Evolutionary conservation across 306 rosid genomes (phyloP).

Genomic region (Ormosia semicastrata): DNA sequence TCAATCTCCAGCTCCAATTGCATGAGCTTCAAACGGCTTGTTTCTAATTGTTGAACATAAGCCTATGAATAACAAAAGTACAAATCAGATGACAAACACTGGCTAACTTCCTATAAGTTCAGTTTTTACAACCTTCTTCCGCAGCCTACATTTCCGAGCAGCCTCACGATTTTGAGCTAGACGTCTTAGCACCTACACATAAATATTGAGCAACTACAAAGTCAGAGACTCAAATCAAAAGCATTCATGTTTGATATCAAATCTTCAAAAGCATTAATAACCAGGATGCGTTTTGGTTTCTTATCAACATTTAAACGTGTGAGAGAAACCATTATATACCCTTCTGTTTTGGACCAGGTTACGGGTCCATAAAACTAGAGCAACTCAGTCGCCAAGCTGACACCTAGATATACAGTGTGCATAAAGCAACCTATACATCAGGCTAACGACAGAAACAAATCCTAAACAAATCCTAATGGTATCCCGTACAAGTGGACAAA

Average conservation of each 20-base stretch:
- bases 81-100: constrained; percentile 18
- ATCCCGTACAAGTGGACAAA: no score
- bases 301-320: constrained; percentile 1
- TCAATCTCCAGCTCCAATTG: constrained; percentile 77
- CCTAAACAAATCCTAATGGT: no score
- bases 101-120: not conserved
- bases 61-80: constrained; percentile 46
- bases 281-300: not conserved
- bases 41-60: constrained; percentile 80
- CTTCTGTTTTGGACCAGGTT: no score
- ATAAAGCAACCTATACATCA: no score
- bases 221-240: not conserved
- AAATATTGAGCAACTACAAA: constrained; percentile 8
- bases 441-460: no score
- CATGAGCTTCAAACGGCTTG: constrained; percentile 73
- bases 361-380: no score
- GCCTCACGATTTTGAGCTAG: constrained; percentile 88
- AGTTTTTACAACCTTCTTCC: constrained; percentile 62
- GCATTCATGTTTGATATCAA: not conserved
- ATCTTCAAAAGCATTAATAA: not conserved
- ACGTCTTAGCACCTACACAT: constrained; percentile 57
- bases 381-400: no score
- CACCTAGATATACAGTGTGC: no score
- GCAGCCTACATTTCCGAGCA: constrained; percentile 73
- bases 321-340: not conserved